phyloP scores from a whole-genome alignment of 257 asterid genomes.

The Jacaranda copaia region DNA sequence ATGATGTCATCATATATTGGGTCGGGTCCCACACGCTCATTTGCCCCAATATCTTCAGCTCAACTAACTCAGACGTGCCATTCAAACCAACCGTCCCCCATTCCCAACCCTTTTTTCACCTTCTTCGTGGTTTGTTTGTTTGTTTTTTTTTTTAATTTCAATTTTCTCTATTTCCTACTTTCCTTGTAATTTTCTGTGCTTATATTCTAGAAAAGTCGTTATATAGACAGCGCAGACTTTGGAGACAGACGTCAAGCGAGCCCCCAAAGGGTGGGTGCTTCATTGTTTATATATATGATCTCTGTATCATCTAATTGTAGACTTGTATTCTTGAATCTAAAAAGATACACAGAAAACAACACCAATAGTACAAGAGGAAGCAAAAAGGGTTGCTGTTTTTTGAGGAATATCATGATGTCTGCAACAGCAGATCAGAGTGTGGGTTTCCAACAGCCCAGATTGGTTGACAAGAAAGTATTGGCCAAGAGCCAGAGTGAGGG shows the following conservation, averaged over 20 bases:
- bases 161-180: background rate
- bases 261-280: background rate
- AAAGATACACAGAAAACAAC: slow-evolving; percentile 20
- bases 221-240: slow-evolving; percentile 25
- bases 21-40: slow-evolving; percentile 31
- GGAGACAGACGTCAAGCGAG: background rate
- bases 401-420: slow-evolving; percentile 61
- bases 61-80: slow-evolving; percentile 22
- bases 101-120: background rate
- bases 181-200: slow-evolving; percentile 1
- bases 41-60: background rate
- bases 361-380: background rate
- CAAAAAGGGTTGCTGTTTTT: background rate
- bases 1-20: slow-evolving; percentile 45
- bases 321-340: slow-evolving; percentile 37
- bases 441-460: slow-evolving; percentile 68
- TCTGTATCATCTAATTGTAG: slow-evolving; percentile 39
- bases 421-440: slow-evolving; percentile 44
- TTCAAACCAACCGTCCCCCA: background rate
- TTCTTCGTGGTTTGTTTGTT: background rate
- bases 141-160: too few species aligned
- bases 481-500: slow-evolving; percentile 84
- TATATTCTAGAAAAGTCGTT: slow-evolving; percentile 33
- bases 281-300: slow-evolving; percentile 32
- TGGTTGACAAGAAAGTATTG: slow-evolving; percentile 67